phyloP scores from a whole-genome alignment of 164 flowering plant species.

The Aristolochia contorta region DNA sequence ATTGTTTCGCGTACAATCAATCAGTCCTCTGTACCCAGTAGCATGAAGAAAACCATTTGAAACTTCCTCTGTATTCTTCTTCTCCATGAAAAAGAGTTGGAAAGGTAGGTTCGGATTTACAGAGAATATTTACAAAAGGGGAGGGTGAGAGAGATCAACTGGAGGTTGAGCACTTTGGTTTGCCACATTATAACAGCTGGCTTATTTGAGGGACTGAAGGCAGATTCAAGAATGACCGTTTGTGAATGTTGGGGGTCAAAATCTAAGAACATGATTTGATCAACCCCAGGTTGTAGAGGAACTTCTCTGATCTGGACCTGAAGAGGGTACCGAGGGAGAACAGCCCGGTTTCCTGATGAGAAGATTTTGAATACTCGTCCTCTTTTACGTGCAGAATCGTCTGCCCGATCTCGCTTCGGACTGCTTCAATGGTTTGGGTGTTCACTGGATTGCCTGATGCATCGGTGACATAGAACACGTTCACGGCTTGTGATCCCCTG shows the following conservation, averaged over 20 bases:
- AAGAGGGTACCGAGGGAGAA: constrained; percentile 72
- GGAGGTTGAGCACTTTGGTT: background rate
- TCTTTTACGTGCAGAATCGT: constrained; percentile 63
- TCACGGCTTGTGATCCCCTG: constrained; percentile 70
- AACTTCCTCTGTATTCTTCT: too few species aligned
- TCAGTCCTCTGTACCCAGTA: too few species aligned
- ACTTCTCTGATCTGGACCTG: constrained; percentile 69
- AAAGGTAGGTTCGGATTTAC: background rate
- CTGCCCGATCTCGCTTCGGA: constrained; percentile 61
- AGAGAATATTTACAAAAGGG: background rate
- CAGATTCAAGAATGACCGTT: constrained; percentile 3
- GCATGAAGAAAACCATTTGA: too few species aligned
- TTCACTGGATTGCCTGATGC: constrained; percentile 62
- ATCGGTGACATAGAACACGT: constrained; percentile 76
- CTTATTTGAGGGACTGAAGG: too few species aligned
- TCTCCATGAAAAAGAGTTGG: too few species aligned
- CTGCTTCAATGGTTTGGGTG: constrained; percentile 71
- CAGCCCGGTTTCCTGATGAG: constrained; percentile 34
- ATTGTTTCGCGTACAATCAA: too few species aligned
- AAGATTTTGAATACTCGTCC: constrained; percentile 32
- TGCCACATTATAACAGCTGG: background rate
- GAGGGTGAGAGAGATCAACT: background rate
- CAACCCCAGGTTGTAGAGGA: constrained; percentile 70
- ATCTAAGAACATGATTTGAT: constrained; percentile 50
- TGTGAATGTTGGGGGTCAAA: too few species aligned